Percentiles rank a stretch among this genome's conserved stretches.
Conservation (phyloP, 2,329 filamentous ascomycete genomes). For the Curvularia hawaiiensis region DNA sequence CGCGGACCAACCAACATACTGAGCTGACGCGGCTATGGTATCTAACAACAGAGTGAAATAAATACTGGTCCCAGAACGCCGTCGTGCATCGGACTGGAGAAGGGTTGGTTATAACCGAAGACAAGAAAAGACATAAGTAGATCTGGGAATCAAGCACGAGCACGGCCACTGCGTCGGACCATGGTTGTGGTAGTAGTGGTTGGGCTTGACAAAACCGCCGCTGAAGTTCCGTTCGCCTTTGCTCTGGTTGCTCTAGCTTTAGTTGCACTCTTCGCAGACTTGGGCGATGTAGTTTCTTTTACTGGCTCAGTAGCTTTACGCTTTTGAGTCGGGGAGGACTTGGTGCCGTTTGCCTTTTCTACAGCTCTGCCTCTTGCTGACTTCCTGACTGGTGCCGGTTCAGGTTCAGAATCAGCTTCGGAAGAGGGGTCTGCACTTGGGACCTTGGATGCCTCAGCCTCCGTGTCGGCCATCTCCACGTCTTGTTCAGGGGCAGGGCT, state of each 20-base stretch:
- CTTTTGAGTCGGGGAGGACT: constrained; percentile 25
- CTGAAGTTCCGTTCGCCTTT: constrained; percentile 22
- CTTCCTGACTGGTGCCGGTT: constrained; percentile 26
- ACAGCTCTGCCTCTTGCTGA: constrained; percentile 19
- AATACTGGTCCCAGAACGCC: neutral
- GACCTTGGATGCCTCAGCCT: constrained; percentile 21
- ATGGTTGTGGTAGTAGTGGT: constrained; percentile 20
- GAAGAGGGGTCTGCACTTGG: constrained; percentile 23
- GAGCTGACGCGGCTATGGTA: constrained; percentile 3
- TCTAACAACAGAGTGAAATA: neutral
- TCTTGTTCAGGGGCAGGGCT: constrained; percentile 32
- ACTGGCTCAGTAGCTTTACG: constrained; percentile 21
- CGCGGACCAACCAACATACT: neutral
- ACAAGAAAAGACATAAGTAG: neutral
- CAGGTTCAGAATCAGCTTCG: constrained; percentile 21
- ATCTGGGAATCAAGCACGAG: constrained; percentile 15
- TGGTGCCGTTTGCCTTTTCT: constrained; percentile 27
- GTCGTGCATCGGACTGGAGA: neutral
- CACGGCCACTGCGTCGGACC: constrained; percentile 30
- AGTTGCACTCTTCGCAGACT: constrained; percentile 22
- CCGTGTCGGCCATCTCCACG: constrained; percentile 37
- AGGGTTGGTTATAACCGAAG: neutral
- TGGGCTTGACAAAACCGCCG: constrained; percentile 19
- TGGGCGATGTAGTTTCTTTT: constrained; percentile 22
- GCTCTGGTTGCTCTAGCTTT: constrained; percentile 20